Evolutionary conservation across 1,139 yeast genomes (phyloP).

Genomic region (Candida mesenterica): DNA sequence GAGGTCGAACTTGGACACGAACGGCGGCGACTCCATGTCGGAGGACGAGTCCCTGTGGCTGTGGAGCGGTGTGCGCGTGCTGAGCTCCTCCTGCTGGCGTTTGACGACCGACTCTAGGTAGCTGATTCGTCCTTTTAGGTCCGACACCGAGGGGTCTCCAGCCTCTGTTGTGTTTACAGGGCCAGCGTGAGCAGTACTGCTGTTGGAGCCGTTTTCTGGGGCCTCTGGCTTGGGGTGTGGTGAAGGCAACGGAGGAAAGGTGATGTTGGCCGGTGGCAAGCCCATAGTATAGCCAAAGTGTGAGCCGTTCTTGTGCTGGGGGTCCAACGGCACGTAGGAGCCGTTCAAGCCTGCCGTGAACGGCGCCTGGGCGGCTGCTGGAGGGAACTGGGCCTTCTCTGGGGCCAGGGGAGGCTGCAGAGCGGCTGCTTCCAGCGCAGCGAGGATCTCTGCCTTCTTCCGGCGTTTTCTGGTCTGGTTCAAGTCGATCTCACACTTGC

Average conservation of each 20-base stretch:
- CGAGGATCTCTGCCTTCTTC: constrained; percentile 31
- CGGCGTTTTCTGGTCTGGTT: constrained; percentile 58
- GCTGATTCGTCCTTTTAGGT: constrained; percentile 22
- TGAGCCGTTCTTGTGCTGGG: too few relatives aligned
- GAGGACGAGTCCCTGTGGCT: constrained; percentile 5
- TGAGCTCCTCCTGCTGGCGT: constrained; percentile 10
- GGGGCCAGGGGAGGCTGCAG: too few relatives aligned
- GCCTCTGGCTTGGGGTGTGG: too few relatives aligned
- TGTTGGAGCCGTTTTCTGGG: too few relatives aligned
- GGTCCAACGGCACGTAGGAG: too few relatives aligned
- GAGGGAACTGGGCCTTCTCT: too few relatives aligned
- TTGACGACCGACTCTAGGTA: constrained; percentile 22
- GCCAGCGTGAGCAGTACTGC: too few relatives aligned
- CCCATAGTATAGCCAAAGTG: too few relatives aligned
- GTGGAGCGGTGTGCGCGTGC: constrained; percentile 5
- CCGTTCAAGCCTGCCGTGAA: too few relatives aligned
- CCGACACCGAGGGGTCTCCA: constrained; percentile 16
- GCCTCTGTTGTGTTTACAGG: constrained; percentile 20
- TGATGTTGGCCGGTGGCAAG: too few relatives aligned
- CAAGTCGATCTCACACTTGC: constrained; percentile 66
- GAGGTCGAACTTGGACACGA: constrained; percentile 31
- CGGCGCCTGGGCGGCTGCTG: too few relatives aligned
- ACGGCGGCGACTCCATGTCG: constrained; percentile 26
- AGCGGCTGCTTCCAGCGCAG: constrained; percentile 15
- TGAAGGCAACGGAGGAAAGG: too few relatives aligned